Conservation (phyloP, 2,329 filamentous ascomycete species). For the Exophiala aquamarina region DNA sequence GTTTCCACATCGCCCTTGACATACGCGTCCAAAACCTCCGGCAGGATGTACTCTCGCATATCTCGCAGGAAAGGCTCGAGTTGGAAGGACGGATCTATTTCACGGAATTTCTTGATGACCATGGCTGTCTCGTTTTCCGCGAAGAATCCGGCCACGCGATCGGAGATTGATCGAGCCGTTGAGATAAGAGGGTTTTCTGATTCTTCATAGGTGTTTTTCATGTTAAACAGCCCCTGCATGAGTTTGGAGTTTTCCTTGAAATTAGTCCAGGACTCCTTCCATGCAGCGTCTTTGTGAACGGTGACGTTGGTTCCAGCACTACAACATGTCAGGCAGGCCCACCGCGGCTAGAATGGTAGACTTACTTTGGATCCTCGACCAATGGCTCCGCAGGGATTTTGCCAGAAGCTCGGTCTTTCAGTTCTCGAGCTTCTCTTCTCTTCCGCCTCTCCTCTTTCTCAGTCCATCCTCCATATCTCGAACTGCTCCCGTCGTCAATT, state of each 20-base stretch:
- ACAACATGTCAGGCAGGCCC: constrained; percentile 25
- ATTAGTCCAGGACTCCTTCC: constrained; percentile 97
- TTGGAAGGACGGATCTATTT: constrained; percentile 94
- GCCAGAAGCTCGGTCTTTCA: constrained; percentile 58
- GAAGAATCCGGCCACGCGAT: constrained; percentile 91
- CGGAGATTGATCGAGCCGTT: constrained; percentile 90
- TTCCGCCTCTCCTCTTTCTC: constrained; percentile 92
- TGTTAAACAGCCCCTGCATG: constrained; percentile 81
- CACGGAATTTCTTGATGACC: constrained; percentile 96
- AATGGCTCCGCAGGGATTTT: constrained; percentile 58
- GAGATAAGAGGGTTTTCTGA: constrained; percentile 95
- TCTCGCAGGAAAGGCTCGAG: constrained; percentile 93
- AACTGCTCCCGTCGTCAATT: constrained; percentile 95
- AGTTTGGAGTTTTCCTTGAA: constrained; percentile 89
- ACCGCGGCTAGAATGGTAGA: constrained; percentile 22
- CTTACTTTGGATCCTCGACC: constrained; percentile 86
- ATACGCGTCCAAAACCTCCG: constrained; percentile 95
- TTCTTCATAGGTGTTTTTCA: constrained; percentile 88
- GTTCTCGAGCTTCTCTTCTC: constrained; percentile 70
- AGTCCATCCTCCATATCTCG: constrained; percentile 91
- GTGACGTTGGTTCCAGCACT: constrained; percentile 94
- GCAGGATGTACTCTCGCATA: constrained; percentile 95
- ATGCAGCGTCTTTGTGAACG: constrained; percentile 92
- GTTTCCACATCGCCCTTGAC: constrained; percentile 93
- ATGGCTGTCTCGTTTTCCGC: constrained; percentile 96